phyloP scores from a whole-genome alignment of 2,329 filamentous ascomycete genomes.

The Falciphora oryzae region DNA sequence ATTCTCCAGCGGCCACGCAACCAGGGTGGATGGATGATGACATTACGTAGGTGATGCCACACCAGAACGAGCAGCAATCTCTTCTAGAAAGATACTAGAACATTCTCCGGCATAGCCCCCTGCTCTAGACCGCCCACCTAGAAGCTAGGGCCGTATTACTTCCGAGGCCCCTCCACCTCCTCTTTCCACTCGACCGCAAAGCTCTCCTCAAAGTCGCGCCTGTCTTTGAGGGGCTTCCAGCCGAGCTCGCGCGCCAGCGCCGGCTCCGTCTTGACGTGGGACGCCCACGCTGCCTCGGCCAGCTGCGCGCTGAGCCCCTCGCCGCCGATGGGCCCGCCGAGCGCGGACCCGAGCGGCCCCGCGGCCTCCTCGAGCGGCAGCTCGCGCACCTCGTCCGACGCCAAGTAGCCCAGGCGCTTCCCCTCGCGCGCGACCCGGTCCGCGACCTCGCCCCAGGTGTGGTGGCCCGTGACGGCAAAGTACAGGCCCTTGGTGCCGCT shows the following conservation, averaged over 20 bases:
- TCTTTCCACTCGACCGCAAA: constrained; percentile 12
- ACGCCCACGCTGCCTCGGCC: constrained; percentile 29
- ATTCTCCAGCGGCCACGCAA: background rate
- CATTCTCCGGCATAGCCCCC: no score
- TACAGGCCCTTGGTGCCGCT: constrained; percentile 33
- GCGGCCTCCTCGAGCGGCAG: constrained; percentile 23
- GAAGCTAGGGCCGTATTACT: background rate
- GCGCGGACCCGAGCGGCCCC: background rate
- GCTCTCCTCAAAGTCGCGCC: constrained; percentile 20
- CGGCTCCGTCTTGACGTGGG: constrained; percentile 21
- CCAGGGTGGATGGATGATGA: background rate
- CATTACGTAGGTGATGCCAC: background rate
- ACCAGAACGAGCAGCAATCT: background rate
- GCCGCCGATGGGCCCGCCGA: background rate
- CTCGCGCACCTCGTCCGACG: constrained; percentile 21
- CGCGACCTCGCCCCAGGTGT: constrained; percentile 34
- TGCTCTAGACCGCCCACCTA: background rate
- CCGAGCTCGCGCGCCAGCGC: constrained; percentile 22
- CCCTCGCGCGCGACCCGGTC: constrained; percentile 28
- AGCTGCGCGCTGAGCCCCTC: constrained; percentile 15
- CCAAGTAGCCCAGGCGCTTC: constrained; percentile 24
- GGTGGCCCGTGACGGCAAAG: constrained; percentile 34
- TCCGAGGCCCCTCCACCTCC: background rate
- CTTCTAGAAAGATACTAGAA: background rate
- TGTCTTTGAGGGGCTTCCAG: constrained; percentile 27